phyloP scores from a whole-genome alignment of 805 yeast species.

The Saccharomycopsis javanensis region DNA sequence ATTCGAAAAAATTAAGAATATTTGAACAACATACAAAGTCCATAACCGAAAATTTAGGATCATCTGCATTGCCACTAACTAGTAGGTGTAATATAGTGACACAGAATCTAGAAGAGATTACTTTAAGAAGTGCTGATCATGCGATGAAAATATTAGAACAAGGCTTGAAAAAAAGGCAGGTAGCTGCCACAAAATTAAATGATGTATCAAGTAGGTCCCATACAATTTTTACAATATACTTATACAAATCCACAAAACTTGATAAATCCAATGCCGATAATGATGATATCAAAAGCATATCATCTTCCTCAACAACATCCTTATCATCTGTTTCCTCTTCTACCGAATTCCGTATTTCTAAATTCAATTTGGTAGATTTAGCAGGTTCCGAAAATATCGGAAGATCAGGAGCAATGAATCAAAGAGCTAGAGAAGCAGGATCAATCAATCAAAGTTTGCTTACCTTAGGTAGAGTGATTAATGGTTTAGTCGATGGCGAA shows the following conservation, averaged over 20 bases:
- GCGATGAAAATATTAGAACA: slow-evolving; percentile 46
- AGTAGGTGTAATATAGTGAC: slow-evolving; percentile 27
- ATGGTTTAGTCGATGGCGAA: slow-evolving; percentile 50
- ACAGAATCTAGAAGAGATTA: slow-evolving; percentile 56
- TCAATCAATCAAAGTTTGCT: slow-evolving; percentile 81
- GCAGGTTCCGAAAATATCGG: slow-evolving; percentile 92
- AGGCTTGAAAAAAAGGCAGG: slow-evolving; percentile 52
- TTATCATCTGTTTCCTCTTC: background rate
- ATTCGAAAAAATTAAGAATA: slow-evolving; percentile 43
- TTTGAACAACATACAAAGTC: slow-evolving; percentile 30
- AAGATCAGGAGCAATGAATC: slow-evolving; percentile 78
- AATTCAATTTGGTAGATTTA: slow-evolving; percentile 78
- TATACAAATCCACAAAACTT: slow-evolving; percentile 30
- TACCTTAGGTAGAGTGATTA: slow-evolving; percentile 84
- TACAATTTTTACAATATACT: slow-evolving; percentile 58
- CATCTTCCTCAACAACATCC: background rate
- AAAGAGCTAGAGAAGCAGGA: slow-evolving; percentile 89
- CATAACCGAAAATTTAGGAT: slow-evolving; percentile 22
- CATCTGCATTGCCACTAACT: slow-evolving; percentile 24
- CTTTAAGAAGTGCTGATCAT: slow-evolving; percentile 42
- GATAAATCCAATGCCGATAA: slow-evolving; percentile 22
- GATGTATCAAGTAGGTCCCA: slow-evolving; percentile 69
- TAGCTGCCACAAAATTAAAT: slow-evolving; percentile 67
- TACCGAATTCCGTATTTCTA: slow-evolving; percentile 41
- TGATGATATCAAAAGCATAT: background rate